Conservation (phyloP, 139 green algal genomes). For the Pycnococcus provasolii region DNA sequence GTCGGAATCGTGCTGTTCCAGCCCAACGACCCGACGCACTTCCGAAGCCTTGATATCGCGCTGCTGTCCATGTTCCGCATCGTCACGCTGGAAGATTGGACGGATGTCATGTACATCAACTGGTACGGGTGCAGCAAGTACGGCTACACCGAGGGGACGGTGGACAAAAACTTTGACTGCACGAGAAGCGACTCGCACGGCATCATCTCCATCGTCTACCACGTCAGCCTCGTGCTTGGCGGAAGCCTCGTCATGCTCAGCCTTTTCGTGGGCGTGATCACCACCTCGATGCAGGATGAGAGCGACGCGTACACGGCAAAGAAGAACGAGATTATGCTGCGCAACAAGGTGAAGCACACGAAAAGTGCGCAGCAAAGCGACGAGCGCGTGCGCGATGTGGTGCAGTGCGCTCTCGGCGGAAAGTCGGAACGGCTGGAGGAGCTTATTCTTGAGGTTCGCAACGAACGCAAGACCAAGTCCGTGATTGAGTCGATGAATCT, state of each 20-base stretch:
- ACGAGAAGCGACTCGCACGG: slow-evolving; percentile 6
- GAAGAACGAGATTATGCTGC: too few species aligned
- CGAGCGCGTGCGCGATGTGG: too few species aligned
- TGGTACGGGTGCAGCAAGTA: slow-evolving; percentile 8
- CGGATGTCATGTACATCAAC: background rate
- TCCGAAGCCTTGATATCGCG: slow-evolving; percentile 1
- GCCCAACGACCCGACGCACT: slow-evolving; percentile 10
- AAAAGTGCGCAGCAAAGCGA: too few species aligned
- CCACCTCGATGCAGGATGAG: slow-evolving; percentile 4
- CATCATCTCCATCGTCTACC: background rate
- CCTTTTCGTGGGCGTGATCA: slow-evolving; percentile 14
- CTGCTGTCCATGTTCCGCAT: background rate
- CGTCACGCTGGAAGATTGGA: slow-evolving; percentile 7
- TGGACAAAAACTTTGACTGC: background rate
- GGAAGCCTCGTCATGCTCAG: slow-evolving; percentile 1
- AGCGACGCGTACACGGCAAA: background rate
- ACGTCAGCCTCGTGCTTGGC: slow-evolving; percentile 1
- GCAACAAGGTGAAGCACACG: too few species aligned
- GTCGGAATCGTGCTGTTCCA: slow-evolving; percentile 6
- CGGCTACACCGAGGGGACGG: slow-evolving; percentile 9
- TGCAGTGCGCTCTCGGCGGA: too few species aligned
- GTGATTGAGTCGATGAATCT: too few species aligned
- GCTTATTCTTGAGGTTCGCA: too few species aligned
- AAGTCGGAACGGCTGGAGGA: too few species aligned
- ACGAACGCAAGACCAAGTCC: too few species aligned